Percentiles rank a stretch among this genome's conserved stretches.
These are phyloP conservation scores for Domatiomyces catenatus DNA, from an alignment of 2,329 filamentous ascomycete genomes.

Conservation along the genomic window DNA sequence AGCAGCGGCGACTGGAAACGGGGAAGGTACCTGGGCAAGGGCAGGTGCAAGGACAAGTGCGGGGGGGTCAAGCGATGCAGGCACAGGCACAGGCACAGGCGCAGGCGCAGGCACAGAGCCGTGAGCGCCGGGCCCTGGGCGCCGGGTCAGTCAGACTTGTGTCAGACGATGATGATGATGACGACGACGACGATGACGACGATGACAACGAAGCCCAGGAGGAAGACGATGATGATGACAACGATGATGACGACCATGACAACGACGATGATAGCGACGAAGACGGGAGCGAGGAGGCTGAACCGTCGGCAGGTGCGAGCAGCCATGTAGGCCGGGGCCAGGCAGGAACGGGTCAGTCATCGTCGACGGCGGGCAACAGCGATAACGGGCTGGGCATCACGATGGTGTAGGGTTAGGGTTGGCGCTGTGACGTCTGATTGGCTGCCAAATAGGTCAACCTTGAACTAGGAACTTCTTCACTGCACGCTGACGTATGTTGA, in stretches of 20 bases:
- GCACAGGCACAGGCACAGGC: background rate
- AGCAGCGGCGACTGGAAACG: constrained; percentile 37
- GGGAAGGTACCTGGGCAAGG: background rate
- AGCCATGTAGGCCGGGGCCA: constrained; percentile 2
- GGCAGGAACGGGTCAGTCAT: constrained; percentile 6
- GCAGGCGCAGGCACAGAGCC: background rate
- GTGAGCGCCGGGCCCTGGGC: constrained; percentile 10
- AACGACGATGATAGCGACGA: constrained; percentile 5
- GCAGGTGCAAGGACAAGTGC: background rate
- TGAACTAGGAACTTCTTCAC: background rate
- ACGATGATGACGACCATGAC: constrained; percentile 5
- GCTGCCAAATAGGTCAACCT: background rate
- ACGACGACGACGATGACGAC: constrained; percentile 6
- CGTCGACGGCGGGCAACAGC: constrained; percentile 2
- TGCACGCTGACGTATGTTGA: background rate
- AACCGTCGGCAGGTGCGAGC: constrained; percentile 4
- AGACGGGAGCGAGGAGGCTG: constrained; percentile 8
- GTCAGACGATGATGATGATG: constrained; percentile 1
- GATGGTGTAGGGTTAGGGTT: background rate
- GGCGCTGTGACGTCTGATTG: background rate
- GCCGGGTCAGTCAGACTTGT: constrained; percentile 12
- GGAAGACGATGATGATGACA: background rate
- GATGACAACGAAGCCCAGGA: too few species aligned
- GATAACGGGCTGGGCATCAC: constrained; percentile 15
- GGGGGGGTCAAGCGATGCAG: too few species aligned